Base-by-base conservation (phyloP, 2,329 filamentous ascomycete genomes). In the Atkinsonella texensis region DNA sequence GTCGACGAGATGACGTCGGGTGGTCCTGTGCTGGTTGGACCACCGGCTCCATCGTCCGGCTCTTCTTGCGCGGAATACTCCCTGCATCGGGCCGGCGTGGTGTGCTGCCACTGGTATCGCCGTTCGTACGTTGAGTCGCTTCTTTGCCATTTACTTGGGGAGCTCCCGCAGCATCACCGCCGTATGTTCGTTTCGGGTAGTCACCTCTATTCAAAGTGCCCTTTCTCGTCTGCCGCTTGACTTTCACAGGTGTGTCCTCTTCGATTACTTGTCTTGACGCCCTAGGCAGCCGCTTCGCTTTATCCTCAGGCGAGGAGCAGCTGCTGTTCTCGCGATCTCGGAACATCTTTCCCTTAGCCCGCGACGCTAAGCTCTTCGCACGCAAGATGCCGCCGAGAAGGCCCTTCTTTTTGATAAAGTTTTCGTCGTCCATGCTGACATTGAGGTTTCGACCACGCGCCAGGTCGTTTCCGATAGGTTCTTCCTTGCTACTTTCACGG, bases 301-400 rank as follows among this genome's bases (percentile, higher is more conserved):
- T 47, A 2, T 47, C 31, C 13, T 39, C 31, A 1, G 44, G 32
- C n/a, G 39, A 23, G 12, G 39, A 33, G 17, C 13, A 33, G 17
- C 13, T 32, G 12, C 20, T 31, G 2, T 51, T 42, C 4, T 47
- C 52, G 18, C 52, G 38, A 12, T 48, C 38, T 13, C 53, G 50
- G 33, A 43, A 49, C 31, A 48, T 53, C 48, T 52, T 56, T 9
- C 41, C 38, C 45, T 50, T 53, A 42, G 47, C 51, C 4, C 48
- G 31, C 20, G 51, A 54, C 12, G 70, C 66, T 50, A 68, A 65
- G 62, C 71, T 75, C 54, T 70, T 70, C 54, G 67, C 72, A 55
- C 75, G 72, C 57, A 80, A 69, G 51, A 81, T 64, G 54, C 67
- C 68, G 33, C 68, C 67, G 71, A 70, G 74, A 54, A 77, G 73